Conservation (phyloP, 169 alveolate genomes). For the Cystoisospora suis region DNA sequence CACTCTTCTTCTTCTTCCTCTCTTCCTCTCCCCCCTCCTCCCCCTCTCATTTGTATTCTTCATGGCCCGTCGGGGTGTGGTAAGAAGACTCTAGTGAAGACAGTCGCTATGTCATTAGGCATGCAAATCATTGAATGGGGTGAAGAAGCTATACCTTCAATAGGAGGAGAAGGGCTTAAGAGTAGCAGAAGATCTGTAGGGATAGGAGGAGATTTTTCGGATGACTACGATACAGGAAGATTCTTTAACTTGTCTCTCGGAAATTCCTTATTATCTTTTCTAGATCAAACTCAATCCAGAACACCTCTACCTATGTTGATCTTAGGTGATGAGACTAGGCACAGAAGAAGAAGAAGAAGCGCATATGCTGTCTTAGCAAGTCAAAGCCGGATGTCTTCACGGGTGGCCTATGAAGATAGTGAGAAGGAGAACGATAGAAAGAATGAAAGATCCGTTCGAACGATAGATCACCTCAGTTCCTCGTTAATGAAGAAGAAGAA, state of each 20-base stretch:
- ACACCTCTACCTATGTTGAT: slow-evolving; percentile 3
- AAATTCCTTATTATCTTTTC: background rate
- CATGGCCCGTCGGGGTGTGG: slow-evolving; percentile 51
- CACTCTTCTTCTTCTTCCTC: background rate
- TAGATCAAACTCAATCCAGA: background rate
- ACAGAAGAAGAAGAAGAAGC: background rate
- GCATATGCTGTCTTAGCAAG: too few relatives aligned
- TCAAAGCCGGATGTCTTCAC: too few relatives aligned
- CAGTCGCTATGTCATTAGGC: slow-evolving; percentile 30
- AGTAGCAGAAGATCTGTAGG: background rate
- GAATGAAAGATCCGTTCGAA: too few relatives aligned
- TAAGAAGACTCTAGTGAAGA: slow-evolving; percentile 1
- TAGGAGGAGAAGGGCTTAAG: background rate
- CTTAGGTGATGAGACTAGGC: background rate
- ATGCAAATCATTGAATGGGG: background rate
- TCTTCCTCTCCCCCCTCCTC: background rate
- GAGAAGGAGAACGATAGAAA: too few relatives aligned
- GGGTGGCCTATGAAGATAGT: too few relatives aligned
- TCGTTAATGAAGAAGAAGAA: too few relatives aligned
- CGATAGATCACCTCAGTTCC: too few relatives aligned
- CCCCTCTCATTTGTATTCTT: slow-evolving; percentile 29
- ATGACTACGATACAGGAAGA: background rate
- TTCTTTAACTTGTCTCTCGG: background rate
- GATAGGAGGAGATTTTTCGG: background rate
- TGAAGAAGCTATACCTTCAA: slow-evolving; percentile 3